Conservation (phyloP, 306 rosid genomes). For the Sicyos edulis region DNA sequence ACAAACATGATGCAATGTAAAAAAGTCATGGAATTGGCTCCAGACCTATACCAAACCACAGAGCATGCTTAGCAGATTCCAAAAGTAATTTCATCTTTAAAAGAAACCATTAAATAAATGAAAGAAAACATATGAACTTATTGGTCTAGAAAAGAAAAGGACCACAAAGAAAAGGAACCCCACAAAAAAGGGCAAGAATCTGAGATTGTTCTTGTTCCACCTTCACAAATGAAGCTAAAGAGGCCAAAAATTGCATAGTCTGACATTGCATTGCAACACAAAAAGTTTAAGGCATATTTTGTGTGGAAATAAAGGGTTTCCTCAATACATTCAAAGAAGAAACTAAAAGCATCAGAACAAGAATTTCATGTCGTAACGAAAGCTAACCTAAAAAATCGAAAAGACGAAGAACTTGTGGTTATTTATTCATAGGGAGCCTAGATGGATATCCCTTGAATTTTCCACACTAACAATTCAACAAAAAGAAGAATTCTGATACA, state of each 20-base stretch:
- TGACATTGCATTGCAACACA: no score
- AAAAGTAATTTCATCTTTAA: background rate
- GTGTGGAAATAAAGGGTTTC: no score
- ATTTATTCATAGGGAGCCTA: conserved; percentile 7
- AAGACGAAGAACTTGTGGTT: conserved; percentile 21
- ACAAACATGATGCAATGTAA: no score
- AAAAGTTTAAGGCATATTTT: no score
- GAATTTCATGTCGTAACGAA: conserved; percentile 2
- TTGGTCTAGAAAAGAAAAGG: background rate
- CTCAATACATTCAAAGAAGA: background rate
- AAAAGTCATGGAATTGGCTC: background rate
- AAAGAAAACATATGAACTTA: background rate
- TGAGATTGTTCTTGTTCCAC: conserved; percentile 13
- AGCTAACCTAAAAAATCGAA: no score
- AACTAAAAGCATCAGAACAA: conserved; percentile 9
- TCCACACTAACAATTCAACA: conserved; percentile 24
- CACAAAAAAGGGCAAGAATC: conserved; percentile 12
- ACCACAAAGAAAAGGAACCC: no score
- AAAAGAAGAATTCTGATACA: conserved; percentile 20
- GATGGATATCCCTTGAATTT: conserved; percentile 23
- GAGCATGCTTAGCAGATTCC: conserved; percentile 5
- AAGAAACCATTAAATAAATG: no score
- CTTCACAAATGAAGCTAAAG: background rate
- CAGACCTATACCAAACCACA: background rate
- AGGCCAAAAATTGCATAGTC: no score